Percentiles rank a stretch among this genome's conserved stretches.
These are phyloP conservation scores for Rhodomyrtus psidioides DNA, from an alignment of 441 rosid genomes.

Conservation along the genomic window DNA sequence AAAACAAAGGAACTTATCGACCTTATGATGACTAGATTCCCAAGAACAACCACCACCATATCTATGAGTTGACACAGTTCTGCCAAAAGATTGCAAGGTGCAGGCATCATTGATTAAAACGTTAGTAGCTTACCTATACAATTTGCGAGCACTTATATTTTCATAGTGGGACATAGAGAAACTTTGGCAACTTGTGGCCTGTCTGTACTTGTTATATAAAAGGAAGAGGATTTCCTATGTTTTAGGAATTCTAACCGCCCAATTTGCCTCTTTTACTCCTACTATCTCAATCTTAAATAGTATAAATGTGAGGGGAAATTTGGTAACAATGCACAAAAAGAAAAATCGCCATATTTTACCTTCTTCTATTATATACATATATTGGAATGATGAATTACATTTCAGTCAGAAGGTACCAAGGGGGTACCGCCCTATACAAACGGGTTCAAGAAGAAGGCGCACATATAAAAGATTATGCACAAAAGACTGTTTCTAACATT, in stretches of 20 bases:
- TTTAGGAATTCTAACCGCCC: not conserved
- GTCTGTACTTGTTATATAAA: not conserved
- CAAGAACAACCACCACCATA: not conserved
- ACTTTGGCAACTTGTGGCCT: not conserved
- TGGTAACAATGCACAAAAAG: not conserved
- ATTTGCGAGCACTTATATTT: not conserved
- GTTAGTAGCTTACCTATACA: not conserved
- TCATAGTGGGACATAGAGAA: not conserved
- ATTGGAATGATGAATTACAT: not conserved
- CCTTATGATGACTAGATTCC: not conserved
- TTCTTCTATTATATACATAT: not conserved
- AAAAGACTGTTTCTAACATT: not conserved
- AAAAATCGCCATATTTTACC: not conserved
- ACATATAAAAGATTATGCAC: not conserved
- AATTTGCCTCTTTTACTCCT: not conserved
- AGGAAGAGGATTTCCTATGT: not conserved
- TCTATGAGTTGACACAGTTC: not conserved
- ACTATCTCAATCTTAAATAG: not conserved
- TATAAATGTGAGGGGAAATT: not conserved
- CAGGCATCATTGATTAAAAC: not conserved
- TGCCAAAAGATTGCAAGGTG: not conserved
- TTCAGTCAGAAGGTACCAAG: not conserved
- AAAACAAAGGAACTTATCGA: not conserved
- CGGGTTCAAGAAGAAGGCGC: not conserved
- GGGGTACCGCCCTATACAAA: not conserved